These are phyloP conservation scores for Raddia guianensis DNA, from an alignment of 176 grass and related monocot genomes.

Conservation along the genomic window DNA sequence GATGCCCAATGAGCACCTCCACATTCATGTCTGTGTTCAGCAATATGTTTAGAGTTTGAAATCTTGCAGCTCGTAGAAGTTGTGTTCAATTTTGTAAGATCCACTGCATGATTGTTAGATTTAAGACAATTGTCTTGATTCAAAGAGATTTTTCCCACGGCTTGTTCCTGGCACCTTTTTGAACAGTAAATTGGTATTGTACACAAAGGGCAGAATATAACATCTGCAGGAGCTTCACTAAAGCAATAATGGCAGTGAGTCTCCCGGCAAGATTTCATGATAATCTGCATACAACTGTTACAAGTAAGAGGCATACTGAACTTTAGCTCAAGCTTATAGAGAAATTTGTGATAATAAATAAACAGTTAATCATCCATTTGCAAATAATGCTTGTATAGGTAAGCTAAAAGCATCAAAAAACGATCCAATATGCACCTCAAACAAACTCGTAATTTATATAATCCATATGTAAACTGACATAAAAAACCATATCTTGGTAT, in stretches of 20 bases:
- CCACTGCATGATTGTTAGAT: slow-evolving; percentile 30
- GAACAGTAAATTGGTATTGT: slow-evolving; percentile 93
- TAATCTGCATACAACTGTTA: slow-evolving; percentile 69
- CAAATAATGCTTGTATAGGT: slow-evolving; percentile 16
- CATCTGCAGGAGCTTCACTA: slow-evolving; percentile 66
- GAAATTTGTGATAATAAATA: background rate
- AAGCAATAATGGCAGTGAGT: slow-evolving; percentile 92
- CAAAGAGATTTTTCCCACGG: slow-evolving; percentile 45
- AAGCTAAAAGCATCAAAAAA: slow-evolving; percentile 22
- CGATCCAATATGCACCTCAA: background rate
- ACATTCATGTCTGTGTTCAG: slow-evolving; percentile 94
- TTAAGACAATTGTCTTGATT: slow-evolving; percentile 33
- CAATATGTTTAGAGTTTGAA: slow-evolving; percentile 46
- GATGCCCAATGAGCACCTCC: slow-evolving; percentile 84
- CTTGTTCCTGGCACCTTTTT: slow-evolving; percentile 60
- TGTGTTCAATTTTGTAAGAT: slow-evolving; percentile 50
- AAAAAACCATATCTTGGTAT: background rate
- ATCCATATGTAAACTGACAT: slow-evolving; percentile 21
- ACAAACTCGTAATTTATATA: slow-evolving; percentile 13
- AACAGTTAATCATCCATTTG: slow-evolving; percentile 15
- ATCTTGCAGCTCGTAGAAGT: slow-evolving; percentile 39
- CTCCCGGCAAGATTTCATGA: slow-evolving; percentile 70
- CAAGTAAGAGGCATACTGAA: slow-evolving; percentile 53
- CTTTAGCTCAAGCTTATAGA: slow-evolving; percentile 30
- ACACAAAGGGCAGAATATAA: slow-evolving; percentile 72